Base-by-base conservation (phyloP, 2,329 filamentous ascomycete species). In the Penicillium hesseltinei region DNA sequence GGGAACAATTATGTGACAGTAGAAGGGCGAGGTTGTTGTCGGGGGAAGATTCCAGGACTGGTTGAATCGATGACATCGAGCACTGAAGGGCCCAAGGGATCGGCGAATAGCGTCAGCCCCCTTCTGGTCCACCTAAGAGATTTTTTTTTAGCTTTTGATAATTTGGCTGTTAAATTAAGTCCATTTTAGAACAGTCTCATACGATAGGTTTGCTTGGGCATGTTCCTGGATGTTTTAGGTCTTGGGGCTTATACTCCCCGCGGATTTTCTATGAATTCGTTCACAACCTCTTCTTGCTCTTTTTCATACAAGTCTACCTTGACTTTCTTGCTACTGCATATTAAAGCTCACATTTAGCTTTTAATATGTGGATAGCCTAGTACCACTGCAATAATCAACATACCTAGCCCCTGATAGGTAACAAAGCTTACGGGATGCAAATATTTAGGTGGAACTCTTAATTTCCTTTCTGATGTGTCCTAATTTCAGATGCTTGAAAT, bases 51-150 rank as follows among this genome's bases (percentile, higher is more conserved):
- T 58, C 64, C 62, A 66, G 64, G 63, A 63, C 62, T 58, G 64
- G 60, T 63, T 64, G 65, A 62, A 63, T 72, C 68, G 66, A 73
- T 72, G 71, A 71, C 71, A 71, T 72, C 69, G 50, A 21, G 49
- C 15, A 21, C 29, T 45, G 66, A 66, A 65, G 61, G 59, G 65
- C 38, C 27, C 64, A 64, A 65, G 60, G 59, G 65, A 68, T 69
- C 68, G 61, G 65, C 71, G 66, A 73, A 72, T 76, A 84, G 87
- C 61, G 84, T 81, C 36, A 44, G 88, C 66, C 91, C 88, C 67
- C 59, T 64, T 59, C 54, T 59, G 62, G 57, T 59, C 62, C 62
- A 58, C 60, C 29, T 33, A 27, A 17, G 15, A 19, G 8, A 8
- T 36, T 15, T 42, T 42, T 38, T 39, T 45, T 53, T 29, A 11